Conservation (phyloP, 352 stramenopile genomes). For the Pythium rhizo-oryzae region DNA sequence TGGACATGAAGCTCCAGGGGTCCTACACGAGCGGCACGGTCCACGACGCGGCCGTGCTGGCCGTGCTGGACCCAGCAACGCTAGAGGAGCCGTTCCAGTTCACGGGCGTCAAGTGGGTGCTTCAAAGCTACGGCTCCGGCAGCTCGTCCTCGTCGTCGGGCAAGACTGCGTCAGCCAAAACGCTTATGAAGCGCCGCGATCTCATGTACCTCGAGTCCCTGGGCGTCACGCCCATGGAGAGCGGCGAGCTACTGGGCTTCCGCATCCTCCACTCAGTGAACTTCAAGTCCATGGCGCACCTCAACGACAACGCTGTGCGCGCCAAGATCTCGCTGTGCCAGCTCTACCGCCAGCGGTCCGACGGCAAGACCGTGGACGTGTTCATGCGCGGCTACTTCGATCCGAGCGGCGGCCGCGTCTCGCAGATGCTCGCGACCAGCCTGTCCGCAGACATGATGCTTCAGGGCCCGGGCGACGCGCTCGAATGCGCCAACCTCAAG, state of each 20-base stretch:
- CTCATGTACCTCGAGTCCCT: conserved; percentile 61
- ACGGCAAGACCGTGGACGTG: conserved; percentile 44
- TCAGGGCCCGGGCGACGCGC: conserved; percentile 36
- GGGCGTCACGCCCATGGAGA: conserved; percentile 36
- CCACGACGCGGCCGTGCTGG: conserved; percentile 52
- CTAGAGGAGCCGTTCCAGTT: conserved; percentile 57
- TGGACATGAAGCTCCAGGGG: conserved; percentile 62
- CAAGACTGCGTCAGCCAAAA: conserved; percentile 25
- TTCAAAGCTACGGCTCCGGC: conserved; percentile 37
- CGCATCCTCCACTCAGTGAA: conserved; percentile 67
- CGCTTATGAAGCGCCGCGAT: conserved; percentile 48
- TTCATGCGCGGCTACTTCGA: conserved; percentile 64
- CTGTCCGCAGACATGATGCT: conserved; percentile 48
- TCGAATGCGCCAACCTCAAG: conserved; percentile 61
- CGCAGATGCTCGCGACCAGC: conserved; percentile 50
- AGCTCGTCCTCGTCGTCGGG: conserved; percentile 19
- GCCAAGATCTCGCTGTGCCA: conserved; percentile 48
- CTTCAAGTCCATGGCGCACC: conserved; percentile 49
- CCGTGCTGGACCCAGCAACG: conserved; percentile 38
- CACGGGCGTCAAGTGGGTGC: conserved; percentile 58
- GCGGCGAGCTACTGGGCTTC: conserved; percentile 55
- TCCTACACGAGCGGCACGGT: conserved; percentile 43
- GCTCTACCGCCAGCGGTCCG: conserved; percentile 45
- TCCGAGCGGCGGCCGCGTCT: conserved; percentile 39
- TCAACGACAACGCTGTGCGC: conserved; percentile 49